Evolutionary conservation across 2,329 filamentous ascomycete genomes (phyloP), one percentile per base, ranked within the genome.

Genomic region (Ophiostoma pallidulum): DNA sequence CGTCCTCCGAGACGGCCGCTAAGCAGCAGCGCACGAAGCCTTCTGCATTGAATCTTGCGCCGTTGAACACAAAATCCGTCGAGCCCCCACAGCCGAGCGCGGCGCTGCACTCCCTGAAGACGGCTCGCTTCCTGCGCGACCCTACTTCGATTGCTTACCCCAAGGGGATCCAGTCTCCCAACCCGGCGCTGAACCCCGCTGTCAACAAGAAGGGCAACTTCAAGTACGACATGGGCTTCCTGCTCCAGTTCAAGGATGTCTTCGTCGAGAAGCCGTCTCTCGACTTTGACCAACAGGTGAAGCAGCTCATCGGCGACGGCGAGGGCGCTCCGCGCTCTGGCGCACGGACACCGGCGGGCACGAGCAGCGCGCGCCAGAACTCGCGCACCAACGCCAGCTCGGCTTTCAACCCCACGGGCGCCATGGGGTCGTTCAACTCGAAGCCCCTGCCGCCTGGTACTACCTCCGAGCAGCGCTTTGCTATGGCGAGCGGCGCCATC

Each of bases 231-330:
- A 86, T 90, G 59, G 83, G 84, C 58, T 98, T 98, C 73, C 72
- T 98, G 68, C 75, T 98, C 26, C 92, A 98, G 63, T 98, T 98
- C 75, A 87, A 96, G 69, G 79, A 79, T 58, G 88, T 95, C 18
- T 98, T 96, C 70, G 94, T 88, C 53, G 92, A 98, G 72, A 94
- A 96, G 69, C 92, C 92, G 13, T 94, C 89, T 1, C 67, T 90
- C 37, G 91, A 97, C 61, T 98, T 95, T 79, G 86, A 94, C 61
- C 75, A 83, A 55, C 90, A 92, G 60, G 82, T 98, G 75, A 91
- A 76, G 82, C 85, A 68, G 74, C 84, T 71, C 65, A 82, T 98
- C 56, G 91, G 91, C 49, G 90, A 95, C 55, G 72, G 73, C 32
- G 80, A 84, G 49, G 75, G 77, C 50, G 38, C 31, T 12, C 67